Percentiles rank a stretch among this genome's conserved stretches.
Conservation (phyloP, 371 early-diverging fungal species). For the Lichtheimia ornata region DNA sequence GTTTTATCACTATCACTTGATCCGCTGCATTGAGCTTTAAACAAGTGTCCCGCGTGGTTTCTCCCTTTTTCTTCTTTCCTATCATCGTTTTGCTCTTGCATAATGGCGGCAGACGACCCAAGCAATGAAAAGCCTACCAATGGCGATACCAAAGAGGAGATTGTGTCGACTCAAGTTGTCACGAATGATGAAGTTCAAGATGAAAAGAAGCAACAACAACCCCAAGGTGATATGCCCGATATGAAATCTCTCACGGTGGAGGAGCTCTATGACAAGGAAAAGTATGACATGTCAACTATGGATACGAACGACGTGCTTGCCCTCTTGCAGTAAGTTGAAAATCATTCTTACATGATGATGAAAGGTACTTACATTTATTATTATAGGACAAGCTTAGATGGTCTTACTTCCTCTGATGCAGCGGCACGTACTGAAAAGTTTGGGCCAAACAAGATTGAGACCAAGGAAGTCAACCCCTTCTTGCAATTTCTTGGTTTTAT, state of each 20-base stretch:
- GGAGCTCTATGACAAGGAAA: conserved; percentile 81
- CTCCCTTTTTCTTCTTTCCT: no score
- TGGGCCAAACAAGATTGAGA: conserved; percentile 70
- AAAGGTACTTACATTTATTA: background rate
- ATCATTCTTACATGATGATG: background rate
- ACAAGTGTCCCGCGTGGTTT: no score
- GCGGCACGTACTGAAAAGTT: conserved; percentile 66
- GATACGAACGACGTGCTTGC: conserved; percentile 73
- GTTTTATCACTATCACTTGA: no score
- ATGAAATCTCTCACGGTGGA: conserved; percentile 55
- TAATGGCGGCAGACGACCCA: conserved; percentile 8
- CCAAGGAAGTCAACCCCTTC: conserved; percentile 79
- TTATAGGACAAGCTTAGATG: conserved; percentile 54
- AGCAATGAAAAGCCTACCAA: conserved; percentile 1
- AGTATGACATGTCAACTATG: conserved; percentile 80
- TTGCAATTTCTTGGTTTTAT: conserved; percentile 88
- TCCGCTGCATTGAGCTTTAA: no score
- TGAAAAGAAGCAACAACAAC: conserved; percentile 1
- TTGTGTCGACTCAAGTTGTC: background rate
- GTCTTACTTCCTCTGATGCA: conserved; percentile 69
- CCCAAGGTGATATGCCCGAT: conserved; percentile 8
- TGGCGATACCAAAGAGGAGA: background rate
- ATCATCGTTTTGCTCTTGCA: background rate
- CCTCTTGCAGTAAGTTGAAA: conserved; percentile 61
- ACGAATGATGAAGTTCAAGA: background rate